Conservation (phyloP, 768 basidiomycete genomes). For the Agrocybe praecox region DNA sequence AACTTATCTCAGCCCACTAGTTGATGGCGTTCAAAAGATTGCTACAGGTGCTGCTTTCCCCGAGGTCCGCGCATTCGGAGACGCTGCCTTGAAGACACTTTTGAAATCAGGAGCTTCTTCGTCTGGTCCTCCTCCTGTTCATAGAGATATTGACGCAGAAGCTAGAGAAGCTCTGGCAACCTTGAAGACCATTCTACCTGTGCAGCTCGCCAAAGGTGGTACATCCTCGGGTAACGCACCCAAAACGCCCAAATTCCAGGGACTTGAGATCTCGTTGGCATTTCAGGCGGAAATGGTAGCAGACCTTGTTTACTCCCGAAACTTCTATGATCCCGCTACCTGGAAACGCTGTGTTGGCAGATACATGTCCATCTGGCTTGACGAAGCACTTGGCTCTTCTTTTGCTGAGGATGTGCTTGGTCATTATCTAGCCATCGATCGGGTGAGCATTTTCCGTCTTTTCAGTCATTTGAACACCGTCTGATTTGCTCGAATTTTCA, state of each 20-base stretch:
- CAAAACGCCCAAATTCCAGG: slow-evolving; percentile 53
- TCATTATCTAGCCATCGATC: slow-evolving; percentile 79
- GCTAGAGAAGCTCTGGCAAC: slow-evolving; percentile 54
- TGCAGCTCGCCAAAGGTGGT: slow-evolving; percentile 43
- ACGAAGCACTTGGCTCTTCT: slow-evolving; percentile 42
- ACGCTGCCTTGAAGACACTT: slow-evolving; percentile 79
- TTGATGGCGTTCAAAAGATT: slow-evolving; percentile 90
- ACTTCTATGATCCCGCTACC: slow-evolving; percentile 50
- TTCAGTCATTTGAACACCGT: no score
- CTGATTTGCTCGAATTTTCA: slow-evolving; percentile 21
- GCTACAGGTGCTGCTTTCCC: slow-evolving; percentile 93
- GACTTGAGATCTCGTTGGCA: slow-evolving; percentile 62
- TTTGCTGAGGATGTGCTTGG: slow-evolving; percentile 68
- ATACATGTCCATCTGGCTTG: slow-evolving; percentile 77
- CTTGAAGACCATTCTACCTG: slow-evolving; percentile 63
- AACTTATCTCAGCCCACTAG: slow-evolving; percentile 81
- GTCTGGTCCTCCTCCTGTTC: slow-evolving; percentile 64
- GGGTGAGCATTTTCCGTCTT: slow-evolving; percentile 36
- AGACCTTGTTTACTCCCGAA: slow-evolving; percentile 70
- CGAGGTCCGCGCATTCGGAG: slow-evolving; percentile 94
- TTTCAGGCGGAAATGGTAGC: slow-evolving; percentile 77
- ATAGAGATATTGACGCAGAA: slow-evolving; percentile 71
- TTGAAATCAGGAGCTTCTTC: slow-evolving; percentile 84
- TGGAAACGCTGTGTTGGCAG: slow-evolving; percentile 77
- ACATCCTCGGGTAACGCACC: slow-evolving; percentile 51